Evolutionary conservation across 495 filamentous ascomycete species (phyloP).

Genomic region (Neurospora sp.): DNA sequence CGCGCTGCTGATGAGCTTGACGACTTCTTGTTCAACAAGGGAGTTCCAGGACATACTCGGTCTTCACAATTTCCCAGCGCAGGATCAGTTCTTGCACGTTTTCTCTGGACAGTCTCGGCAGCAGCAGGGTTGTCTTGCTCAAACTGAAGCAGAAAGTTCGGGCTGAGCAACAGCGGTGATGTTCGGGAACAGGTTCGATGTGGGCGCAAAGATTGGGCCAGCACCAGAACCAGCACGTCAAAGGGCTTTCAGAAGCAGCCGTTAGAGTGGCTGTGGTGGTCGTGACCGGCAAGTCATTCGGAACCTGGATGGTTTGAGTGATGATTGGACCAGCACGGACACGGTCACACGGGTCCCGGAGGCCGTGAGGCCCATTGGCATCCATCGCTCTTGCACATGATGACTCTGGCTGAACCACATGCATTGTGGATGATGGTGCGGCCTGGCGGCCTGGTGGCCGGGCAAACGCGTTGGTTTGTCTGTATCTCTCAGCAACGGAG

Average conservation of each 20-base stretch:
- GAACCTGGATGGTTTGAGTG: not conserved
- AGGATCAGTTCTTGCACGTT: slow-evolving; percentile 63
- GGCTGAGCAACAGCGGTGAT: not conserved
- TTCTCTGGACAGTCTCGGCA: slow-evolving; percentile 52
- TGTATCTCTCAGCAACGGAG: not conserved
- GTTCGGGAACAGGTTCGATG: not conserved
- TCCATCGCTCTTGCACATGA: not conserved
- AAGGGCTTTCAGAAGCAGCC: not conserved
- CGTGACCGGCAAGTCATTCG: not conserved
- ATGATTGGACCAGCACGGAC: slow-evolving; percentile 1
- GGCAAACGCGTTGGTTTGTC: not conserved
- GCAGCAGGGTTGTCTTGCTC: not conserved
- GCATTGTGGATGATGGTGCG: slow-evolving; percentile 39
- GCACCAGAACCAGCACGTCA: not conserved
- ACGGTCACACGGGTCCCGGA: not conserved
- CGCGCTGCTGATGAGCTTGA: slow-evolving; percentile 67
- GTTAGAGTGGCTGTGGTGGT: not conserved
- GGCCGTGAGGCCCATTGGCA: not conserved
- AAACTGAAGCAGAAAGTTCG: not conserved
- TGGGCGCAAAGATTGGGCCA: not conserved
- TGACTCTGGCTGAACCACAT: not conserved
- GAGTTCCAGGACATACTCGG: slow-evolving; percentile 47
- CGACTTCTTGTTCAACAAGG: slow-evolving; percentile 72
- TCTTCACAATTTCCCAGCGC: slow-evolving; percentile 33
- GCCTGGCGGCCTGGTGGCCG: slow-evolving; percentile 34